A percentile compares a stretch with the other conserved stretches of the same genome.
phyloP scores from a whole-genome alignment of 2,329 filamentous ascomycete genomes.

The Aureobasidium sp. region DNA sequence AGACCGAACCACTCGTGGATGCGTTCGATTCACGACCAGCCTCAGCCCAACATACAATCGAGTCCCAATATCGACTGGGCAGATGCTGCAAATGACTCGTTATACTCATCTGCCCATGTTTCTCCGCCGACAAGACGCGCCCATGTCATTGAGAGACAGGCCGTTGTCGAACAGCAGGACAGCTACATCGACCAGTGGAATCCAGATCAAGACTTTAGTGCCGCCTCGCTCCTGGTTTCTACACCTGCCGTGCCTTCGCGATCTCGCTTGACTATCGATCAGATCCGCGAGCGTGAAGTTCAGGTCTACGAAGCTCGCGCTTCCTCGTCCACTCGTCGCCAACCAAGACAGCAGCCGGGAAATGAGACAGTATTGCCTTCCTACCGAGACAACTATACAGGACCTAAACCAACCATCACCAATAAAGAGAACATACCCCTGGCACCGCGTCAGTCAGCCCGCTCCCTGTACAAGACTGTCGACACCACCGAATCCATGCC shows the following conservation, averaged over 20 bases:
- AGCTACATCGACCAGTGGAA: conserved; percentile 25
- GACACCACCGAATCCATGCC: conserved; percentile 25
- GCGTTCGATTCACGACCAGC: conserved; percentile 26
- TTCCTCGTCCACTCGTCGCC: background rate
- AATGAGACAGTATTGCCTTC: conserved; percentile 5
- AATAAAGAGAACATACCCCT: conserved; percentile 27
- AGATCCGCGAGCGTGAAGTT: conserved; percentile 37
- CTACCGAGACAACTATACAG: background rate
- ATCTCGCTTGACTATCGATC: conserved; percentile 32
- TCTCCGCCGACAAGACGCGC: conserved; percentile 34
- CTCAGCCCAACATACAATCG: conserved; percentile 20
- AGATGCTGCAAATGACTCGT: conserved; percentile 30
- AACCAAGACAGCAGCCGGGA: background rate
- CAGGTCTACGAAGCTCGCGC: conserved; percentile 31
- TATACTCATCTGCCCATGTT: conserved; percentile 34
- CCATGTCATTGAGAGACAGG: conserved; percentile 19
- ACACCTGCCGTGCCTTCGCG: conserved; percentile 38
- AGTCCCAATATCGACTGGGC: conserved; percentile 23
- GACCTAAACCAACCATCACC: conserved; percentile 21
- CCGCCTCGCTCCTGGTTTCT: conserved; percentile 40
- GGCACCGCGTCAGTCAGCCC: background rate
- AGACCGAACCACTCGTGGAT: conserved; percentile 37
- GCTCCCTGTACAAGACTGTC: conserved; percentile 26
- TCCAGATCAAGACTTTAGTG: conserved; percentile 38
- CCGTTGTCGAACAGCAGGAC: conserved; percentile 19